Evolutionary conservation across 345 rosid species (phyloP).

Genomic region (Eucalyptus guilfoylei): DNA sequence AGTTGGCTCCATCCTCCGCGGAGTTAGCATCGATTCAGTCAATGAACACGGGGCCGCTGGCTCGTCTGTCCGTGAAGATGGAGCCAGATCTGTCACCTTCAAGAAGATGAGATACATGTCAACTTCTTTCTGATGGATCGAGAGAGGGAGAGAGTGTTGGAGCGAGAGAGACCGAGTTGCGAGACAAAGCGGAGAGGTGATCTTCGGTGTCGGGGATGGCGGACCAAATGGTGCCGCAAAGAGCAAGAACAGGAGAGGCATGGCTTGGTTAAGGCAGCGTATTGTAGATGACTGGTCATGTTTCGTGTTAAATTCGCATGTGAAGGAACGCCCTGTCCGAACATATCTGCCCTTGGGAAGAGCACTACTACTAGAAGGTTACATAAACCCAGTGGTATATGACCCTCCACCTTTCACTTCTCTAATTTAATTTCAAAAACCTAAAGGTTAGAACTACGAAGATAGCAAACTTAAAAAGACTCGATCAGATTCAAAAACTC

Average conservation of each 20-base stretch:
- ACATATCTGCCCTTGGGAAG: no score
- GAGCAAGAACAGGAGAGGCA: no score
- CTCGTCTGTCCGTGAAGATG: background rate
- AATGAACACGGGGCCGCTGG: no score
- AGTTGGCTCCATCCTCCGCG: background rate
- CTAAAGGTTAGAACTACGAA: accelerated
- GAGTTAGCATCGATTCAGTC: background rate
- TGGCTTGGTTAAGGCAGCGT: no score
- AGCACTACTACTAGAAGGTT: no score
- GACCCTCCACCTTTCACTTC: background rate
- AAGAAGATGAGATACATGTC: background rate
- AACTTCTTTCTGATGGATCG: no score
- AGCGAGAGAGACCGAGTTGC: background rate
- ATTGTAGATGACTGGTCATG: background rate
- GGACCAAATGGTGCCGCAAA: background rate
- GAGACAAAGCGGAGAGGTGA: background rate
- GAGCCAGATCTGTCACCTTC: background rate
- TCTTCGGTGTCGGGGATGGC: background rate
- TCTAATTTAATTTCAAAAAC: background rate
- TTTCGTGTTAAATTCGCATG: background rate
- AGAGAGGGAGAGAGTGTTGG: background rate
- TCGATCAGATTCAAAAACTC: background rate
- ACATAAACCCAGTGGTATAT: background rate
- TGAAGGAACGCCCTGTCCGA: background rate
- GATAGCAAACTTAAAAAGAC: background rate